Evolutionary conservation across 805 yeast genomes (phyloP).

Genomic region (Komagataella kurtzmanii): DNA sequence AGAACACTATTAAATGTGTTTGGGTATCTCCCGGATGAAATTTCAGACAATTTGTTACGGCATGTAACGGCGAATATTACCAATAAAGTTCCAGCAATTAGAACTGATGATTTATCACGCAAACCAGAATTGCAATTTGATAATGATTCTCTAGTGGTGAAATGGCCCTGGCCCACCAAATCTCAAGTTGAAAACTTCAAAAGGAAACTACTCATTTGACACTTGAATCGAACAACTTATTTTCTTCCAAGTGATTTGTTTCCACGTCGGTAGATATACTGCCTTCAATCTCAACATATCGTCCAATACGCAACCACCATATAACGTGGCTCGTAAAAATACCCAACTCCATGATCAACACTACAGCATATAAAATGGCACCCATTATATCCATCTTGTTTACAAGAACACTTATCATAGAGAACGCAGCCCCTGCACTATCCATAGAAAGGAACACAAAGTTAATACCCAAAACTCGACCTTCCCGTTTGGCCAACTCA

Average conservation of each 20-base stretch:
- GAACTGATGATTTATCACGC: not conserved
- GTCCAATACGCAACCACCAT: constrained; percentile 35
- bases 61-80: not conserved
- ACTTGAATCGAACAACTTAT: not conserved
- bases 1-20: not conserved
- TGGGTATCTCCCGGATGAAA: not conserved
- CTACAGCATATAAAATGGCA: constrained; percentile 59
- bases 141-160: not conserved
- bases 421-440: constrained; percentile 67
- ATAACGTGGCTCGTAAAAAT: constrained; percentile 56
- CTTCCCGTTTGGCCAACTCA: constrained; percentile 67
- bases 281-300: not conserved
- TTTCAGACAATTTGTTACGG: not conserved
- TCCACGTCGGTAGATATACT: not conserved
- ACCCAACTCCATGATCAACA: constrained; percentile 67
- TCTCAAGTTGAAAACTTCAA: not conserved
- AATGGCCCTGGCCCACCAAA: not conserved
- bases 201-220: not conserved
- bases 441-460: constrained; percentile 69
- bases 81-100: not conserved
- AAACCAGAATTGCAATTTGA: not conserved
- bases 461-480: constrained; percentile 82
- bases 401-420: constrained; percentile 42
- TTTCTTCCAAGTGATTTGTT: not conserved
- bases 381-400: constrained; percentile 56